Evolutionary conservation across 495 filamentous ascomycete genomes (phyloP).

Genomic region (Tuber brumale): DNA sequence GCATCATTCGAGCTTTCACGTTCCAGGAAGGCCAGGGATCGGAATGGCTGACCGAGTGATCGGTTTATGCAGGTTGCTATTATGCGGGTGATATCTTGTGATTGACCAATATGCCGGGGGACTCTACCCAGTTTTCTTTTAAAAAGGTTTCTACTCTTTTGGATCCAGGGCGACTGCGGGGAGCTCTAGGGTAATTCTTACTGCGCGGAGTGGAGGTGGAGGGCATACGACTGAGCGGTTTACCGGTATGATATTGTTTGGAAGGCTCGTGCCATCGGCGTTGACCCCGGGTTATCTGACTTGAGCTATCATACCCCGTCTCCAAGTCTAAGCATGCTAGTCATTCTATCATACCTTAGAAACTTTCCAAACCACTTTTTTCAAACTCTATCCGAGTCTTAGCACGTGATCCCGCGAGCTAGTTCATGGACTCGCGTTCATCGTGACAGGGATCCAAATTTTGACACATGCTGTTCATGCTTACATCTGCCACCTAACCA

Average conservation of each 20-base stretch:
- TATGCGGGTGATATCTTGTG: conserved; percentile 1
- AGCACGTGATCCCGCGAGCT: background rate
- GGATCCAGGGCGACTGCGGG: background rate
- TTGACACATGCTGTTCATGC: background rate
- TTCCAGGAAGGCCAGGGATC: background rate
- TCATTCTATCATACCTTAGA: background rate
- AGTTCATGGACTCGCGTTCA: background rate
- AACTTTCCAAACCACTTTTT: background rate
- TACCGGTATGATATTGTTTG: background rate
- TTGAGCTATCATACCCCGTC: background rate
- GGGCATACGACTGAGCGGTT: background rate
- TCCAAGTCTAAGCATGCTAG: background rate
- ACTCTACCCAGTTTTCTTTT: background rate
- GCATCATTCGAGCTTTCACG: background rate
- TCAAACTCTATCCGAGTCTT: background rate
- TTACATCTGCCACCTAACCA: background rate
- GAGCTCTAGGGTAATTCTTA: background rate
- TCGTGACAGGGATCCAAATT: background rate
- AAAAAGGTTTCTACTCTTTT: background rate
- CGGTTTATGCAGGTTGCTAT: background rate
- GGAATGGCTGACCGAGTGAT: background rate
- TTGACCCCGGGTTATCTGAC: background rate
- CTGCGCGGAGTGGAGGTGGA: background rate
- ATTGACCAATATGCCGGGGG: background rate
- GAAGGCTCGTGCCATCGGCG: background rate